phyloP scores from a whole-genome alignment of 768 basidiomycete genomes.

The Hemileccinum rubropunctum region DNA sequence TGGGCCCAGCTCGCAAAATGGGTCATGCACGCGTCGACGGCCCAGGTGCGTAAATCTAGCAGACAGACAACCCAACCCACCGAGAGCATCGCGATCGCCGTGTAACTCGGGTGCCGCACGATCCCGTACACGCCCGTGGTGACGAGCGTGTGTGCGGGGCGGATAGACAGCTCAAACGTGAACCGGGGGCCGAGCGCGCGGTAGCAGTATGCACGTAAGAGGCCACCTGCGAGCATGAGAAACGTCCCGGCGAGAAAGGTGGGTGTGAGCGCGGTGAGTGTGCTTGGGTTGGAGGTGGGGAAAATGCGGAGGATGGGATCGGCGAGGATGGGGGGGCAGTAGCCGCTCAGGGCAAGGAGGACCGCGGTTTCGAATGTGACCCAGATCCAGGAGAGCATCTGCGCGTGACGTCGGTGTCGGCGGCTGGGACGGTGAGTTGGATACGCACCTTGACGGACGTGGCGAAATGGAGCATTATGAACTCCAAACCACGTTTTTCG shows the following conservation, averaged over 20 bases:
- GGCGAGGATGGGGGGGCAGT: constrained; percentile 2
- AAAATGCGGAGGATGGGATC: background rate
- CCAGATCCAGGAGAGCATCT: constrained; percentile 4
- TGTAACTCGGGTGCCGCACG: constrained; percentile 34
- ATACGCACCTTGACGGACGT: background rate
- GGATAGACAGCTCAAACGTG: constrained; percentile 27
- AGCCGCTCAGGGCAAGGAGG: background rate
- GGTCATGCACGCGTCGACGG: no score
- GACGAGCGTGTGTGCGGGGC: constrained; percentile 21
- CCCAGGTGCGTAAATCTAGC: constrained; percentile 2
- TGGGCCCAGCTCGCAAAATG: no score
- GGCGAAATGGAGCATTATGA: background rate
- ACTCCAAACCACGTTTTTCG: constrained; percentile 9
- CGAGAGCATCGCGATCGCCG: background rate
- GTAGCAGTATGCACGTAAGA: constrained; percentile 19
- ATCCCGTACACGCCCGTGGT: constrained; percentile 24
- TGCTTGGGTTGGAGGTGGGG: background rate
- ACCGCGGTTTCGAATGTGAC: constrained; percentile 7
- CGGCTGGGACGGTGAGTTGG: background rate
- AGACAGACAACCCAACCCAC: constrained; percentile 4
- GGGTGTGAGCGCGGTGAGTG: constrained; percentile 9
- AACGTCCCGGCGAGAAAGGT: constrained; percentile 8
- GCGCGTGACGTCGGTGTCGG: background rate
- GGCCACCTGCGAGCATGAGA: constrained; percentile 4
- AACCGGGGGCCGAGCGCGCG: constrained; percentile 22